phyloP scores from a whole-genome alignment of 148 eudicot species.

The Vaccinium corymbosum region DNA sequence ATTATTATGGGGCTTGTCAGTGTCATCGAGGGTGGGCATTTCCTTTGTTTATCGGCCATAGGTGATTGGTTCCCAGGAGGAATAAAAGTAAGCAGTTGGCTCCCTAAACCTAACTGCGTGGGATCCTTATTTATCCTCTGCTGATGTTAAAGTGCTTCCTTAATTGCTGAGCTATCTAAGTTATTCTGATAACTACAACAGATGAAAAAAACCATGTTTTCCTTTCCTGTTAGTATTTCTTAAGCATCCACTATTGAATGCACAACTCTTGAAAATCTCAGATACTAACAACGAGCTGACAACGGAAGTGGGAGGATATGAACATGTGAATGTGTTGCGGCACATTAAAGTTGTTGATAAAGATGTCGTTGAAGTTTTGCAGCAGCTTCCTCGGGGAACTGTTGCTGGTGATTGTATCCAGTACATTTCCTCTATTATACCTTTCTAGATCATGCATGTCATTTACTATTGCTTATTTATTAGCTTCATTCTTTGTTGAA shows the following conservation, averaged over 20 bases:
- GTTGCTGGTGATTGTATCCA: constrained; percentile 94
- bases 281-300: constrained; percentile 86
- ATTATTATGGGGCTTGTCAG: background rate
- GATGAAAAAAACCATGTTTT: background rate
- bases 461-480: constrained; percentile 3
- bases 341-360: constrained; percentile 84
- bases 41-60: background rate
- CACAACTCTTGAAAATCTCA: constrained; percentile 30
- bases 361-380: constrained; percentile 65
- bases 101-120: background rate
- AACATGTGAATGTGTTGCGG: constrained; percentile 66
- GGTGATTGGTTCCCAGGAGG: background rate
- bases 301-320: constrained; percentile 90
- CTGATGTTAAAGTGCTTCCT: constrained; percentile 7
- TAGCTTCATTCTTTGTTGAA: background rate
- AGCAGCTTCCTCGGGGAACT: constrained; percentile 82
- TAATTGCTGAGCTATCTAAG: background rate
- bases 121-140: background rate
- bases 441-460: constrained; percentile 6
- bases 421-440: constrained; percentile 15
- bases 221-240: background rate
- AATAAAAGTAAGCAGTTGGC: background rate
- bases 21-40: background rate
- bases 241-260: background rate
- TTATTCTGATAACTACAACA: background rate